Evolutionary conservation across 192 early-diverging fungal genomes (phyloP).

Genomic region (Phycomyces nitens): DNA sequence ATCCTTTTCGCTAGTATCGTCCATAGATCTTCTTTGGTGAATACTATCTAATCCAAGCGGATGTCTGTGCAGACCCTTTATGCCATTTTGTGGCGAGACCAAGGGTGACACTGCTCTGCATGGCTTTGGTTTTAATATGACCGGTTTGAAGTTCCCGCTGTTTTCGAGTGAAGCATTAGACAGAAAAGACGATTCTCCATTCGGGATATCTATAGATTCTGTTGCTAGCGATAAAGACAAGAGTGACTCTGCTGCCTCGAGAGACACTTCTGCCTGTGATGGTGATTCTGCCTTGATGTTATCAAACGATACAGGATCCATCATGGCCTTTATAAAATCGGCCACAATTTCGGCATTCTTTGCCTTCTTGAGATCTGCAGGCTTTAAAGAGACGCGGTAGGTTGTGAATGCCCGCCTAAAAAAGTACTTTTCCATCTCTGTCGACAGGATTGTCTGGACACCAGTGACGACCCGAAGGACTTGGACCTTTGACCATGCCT

Average conservation of each 20-base stretch:
- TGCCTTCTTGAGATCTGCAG: constrained; percentile 18
- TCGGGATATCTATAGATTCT: background rate
- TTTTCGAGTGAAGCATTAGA: too few species aligned
- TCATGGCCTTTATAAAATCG: constrained; percentile 14
- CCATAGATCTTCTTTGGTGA: background rate
- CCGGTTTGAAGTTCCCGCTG: too few species aligned
- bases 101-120: background rate
- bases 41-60: too few species aligned
- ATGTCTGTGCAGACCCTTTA: too few species aligned
- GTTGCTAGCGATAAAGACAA: background rate
- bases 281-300: background rate
- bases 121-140: too few species aligned
- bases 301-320: background rate
- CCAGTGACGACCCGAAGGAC: constrained; percentile 15
- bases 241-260: background rate
- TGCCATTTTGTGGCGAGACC: background rate
- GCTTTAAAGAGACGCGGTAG: constrained; percentile 10
- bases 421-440: constrained; percentile 23
- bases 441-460: constrained; percentile 12
- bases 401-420: constrained; percentile 23
- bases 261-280: background rate
- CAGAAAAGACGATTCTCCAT: too few species aligned
- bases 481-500: constrained; percentile 33
- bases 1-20: background rate
- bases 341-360: constrained; percentile 9